Conservation (phyloP, 306 rosid genomes). For the Styphnolobium japonicum region DNA sequence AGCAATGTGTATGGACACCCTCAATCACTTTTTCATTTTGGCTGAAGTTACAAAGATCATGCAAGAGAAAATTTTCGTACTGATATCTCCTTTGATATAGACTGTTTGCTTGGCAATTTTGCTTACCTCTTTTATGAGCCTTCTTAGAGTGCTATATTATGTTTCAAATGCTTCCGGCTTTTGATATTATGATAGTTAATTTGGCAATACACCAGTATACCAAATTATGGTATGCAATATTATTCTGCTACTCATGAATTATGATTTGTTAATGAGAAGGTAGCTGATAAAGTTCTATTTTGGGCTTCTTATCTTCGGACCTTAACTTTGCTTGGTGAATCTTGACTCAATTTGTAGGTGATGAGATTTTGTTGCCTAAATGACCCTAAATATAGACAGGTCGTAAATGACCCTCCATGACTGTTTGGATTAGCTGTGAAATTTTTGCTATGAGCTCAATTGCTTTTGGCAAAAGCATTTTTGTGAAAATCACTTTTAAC, state of each 20-base stretch:
- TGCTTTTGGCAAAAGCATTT: too few species aligned
- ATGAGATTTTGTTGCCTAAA: too few species aligned
- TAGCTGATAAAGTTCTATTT: too few species aligned
- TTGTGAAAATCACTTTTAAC: too few species aligned
- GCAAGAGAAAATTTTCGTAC: background rate
- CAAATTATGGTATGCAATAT: background rate
- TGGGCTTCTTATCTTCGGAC: too few species aligned
- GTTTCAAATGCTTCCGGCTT: conserved; percentile 1
- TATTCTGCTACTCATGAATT: conserved; percentile 9
- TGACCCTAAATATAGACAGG: too few species aligned
- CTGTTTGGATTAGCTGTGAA: too few species aligned
- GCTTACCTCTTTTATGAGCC: background rate
- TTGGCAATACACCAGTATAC: background rate
- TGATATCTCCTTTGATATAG: background rate
- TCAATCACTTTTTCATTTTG: background rate
- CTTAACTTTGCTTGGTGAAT: too few species aligned
- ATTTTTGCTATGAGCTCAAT: too few species aligned
- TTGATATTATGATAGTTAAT: background rate
- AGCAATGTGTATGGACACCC: background rate
- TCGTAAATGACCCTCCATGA: too few species aligned
- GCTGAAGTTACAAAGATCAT: background rate
- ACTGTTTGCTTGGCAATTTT: background rate
- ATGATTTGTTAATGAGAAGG: too few species aligned
- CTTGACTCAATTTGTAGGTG: too few species aligned
- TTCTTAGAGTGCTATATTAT: background rate